Conservation (phyloP, 139 green algal genomes). For the Micromonas commoda region DNA sequence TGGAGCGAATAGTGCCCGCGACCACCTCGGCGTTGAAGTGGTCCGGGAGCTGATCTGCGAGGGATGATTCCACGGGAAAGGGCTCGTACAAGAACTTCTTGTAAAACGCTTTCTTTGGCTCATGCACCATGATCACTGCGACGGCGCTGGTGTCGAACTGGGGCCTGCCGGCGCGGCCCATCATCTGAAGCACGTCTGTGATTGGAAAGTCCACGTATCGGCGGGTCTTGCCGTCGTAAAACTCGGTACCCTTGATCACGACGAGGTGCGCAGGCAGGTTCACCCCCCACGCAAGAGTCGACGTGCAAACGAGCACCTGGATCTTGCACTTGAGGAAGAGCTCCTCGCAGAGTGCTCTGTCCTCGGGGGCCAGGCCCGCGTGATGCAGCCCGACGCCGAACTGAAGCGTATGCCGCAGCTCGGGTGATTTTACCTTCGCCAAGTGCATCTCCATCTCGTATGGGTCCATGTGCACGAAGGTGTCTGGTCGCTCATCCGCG, state of each 20-base stretch:
- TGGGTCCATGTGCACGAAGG: conserved; percentile 70
- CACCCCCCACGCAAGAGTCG: conserved; percentile 88
- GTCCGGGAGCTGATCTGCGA: conserved; percentile 60
- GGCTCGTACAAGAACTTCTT: conserved; percentile 99
- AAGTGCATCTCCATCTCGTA: conserved; percentile 54
- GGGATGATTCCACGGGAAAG: conserved; percentile 90
- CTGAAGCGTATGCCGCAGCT: conserved; percentile 70
- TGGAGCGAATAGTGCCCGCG: conserved; percentile 35
- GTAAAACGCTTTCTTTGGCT: conserved; percentile 98
- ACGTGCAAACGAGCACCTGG: conserved; percentile 84
- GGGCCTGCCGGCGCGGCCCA: conserved; percentile 78
- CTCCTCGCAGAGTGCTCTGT: conserved; percentile 74
- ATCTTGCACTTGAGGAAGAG: conserved; percentile 87
- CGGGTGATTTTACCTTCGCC: conserved; percentile 18
- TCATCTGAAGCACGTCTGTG: conserved; percentile 93
- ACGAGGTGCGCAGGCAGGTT: conserved; percentile 92
- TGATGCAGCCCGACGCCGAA: conserved; percentile 98
- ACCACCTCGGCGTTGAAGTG: conserved; percentile 50
- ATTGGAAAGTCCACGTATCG: conserved; percentile 96
- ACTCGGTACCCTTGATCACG: conserved; percentile 97
- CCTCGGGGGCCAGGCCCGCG: conserved; percentile 73
- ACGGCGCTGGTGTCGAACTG: conserved; percentile 86
- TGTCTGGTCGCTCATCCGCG: conserved; percentile 70
- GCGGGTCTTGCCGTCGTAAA: conserved; percentile 67
- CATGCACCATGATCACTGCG: conserved; percentile 94